These are phyloP conservation scores for Septoria linicola DNA, from an alignment of 2,329 filamentous ascomycete species.

Conservation along the genomic window DNA sequence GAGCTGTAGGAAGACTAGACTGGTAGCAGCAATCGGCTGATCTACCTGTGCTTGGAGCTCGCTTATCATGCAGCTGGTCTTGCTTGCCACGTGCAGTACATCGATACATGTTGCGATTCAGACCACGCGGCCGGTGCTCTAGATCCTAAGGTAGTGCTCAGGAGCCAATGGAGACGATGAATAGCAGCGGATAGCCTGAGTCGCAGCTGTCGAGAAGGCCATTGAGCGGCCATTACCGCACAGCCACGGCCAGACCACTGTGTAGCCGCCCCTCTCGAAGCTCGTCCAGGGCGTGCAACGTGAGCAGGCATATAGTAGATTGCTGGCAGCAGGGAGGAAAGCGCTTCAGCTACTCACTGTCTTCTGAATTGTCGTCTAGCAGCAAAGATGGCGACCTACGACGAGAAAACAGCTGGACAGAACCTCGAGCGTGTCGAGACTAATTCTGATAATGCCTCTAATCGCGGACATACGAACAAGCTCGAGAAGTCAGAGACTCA, in stretches of 20 bases:
- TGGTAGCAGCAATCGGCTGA: not conserved
- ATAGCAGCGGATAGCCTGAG: conserved; percentile 1
- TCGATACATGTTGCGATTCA: not conserved
- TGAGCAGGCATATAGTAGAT: conserved; percentile 2
- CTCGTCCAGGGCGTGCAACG: not conserved
- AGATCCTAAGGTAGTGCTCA: not conserved
- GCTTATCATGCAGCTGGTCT: conserved; percentile 6
- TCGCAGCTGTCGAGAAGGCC: conserved; percentile 9
- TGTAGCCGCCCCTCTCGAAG: not conserved
- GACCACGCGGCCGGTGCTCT: not conserved
- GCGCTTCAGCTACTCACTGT: not conserved
- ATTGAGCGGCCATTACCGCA: not conserved
- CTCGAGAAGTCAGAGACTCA: conserved; percentile 22
- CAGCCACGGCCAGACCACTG: conserved; percentile 1
- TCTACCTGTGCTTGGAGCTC: not conserved
- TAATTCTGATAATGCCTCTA: conserved; percentile 14
- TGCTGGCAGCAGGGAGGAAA: not conserved
- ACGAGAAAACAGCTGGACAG: conserved; percentile 18
- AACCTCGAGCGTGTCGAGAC: conserved; percentile 22
- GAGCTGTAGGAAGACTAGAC: not conserved
- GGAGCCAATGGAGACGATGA: conserved; percentile 3
- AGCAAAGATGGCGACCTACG: conserved; percentile 12
- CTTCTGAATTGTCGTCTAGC: not conserved
- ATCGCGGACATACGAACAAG: conserved; percentile 4
- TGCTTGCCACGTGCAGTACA: conserved; percentile 10